Base-by-base conservation (phyloP, 805 yeast genomes). In the Ogataea neopini region DNA sequence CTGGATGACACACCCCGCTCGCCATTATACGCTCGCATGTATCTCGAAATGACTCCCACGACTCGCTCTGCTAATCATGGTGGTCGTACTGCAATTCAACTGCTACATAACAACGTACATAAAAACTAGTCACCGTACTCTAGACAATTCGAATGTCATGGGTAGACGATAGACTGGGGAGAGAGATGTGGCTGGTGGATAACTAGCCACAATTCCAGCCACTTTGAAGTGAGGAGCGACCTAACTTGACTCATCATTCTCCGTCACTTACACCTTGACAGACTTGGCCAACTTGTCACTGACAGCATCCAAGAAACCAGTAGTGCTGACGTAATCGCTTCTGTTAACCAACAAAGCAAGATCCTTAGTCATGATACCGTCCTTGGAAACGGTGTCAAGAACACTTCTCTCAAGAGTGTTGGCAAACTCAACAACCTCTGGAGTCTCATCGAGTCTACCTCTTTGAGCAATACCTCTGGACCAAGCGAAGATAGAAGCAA, bases 401-500 rank as follows among this genome's bases (percentile, higher is more conserved):
- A 87, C 85, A 43, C 85, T 83, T 48, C 74, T 63, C 68, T 86
- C 94, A 56, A 86, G 74, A 36, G 69, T 64, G 53, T 81, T 70
- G 35, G 87, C 90, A 62, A 86, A 86, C 39, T 76, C 69, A 40
- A 82, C 79, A 44, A 86, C 88, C 3, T 81, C 87, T 26, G 85
- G 86, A 22, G 90, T 86, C 30, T 67, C 68, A 64, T 86, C 94
- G 56, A 86, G 71, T 63, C 76, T 81, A 60, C 92, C 94, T 77
- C 94, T 84, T 68, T 86, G 89, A 53, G 83, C 81, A 45, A 86
- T 68, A 63, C 92, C 94, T 70, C 91, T 79, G n/a, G 90, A 67
- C 94, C 94, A 86, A 25, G 94, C 94, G 59, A 85, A 86, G 49
- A 86, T 86, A 15, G 90, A 84, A 4, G 94, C 94, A 67, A 86